phyloP scores from a whole-genome alignment of 305 asterid species.

The Solanum chacoense region DNA sequence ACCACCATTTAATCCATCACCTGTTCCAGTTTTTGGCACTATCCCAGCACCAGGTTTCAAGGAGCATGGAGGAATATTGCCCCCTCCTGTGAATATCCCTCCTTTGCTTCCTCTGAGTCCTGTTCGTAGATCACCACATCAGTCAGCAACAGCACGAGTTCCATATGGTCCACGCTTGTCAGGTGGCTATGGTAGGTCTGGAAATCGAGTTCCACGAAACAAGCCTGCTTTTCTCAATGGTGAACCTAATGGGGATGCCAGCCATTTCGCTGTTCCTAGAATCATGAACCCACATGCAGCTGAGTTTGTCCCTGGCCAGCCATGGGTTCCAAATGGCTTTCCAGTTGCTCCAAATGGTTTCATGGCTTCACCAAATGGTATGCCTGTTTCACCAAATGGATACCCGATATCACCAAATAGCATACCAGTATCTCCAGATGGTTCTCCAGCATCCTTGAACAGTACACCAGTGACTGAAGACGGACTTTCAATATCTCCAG shows the following conservation, averaged over 20 bases:
- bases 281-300: slow-evolving; percentile 85
- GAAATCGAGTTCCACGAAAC: slow-evolving; percentile 53
- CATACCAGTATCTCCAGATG: slow-evolving; percentile 26
- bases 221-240: slow-evolving; percentile 53
- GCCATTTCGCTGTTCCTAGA: slow-evolving; percentile 40
- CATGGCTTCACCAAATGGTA: slow-evolving; percentile 42
- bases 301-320: slow-evolving; percentile 69
- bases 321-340: slow-evolving; percentile 75
- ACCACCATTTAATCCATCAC: slow-evolving; percentile 76
- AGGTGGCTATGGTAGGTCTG: slow-evolving; percentile 68
- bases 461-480: slow-evolving; percentile 20
- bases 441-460: slow-evolving; percentile 13
- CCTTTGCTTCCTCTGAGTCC: slow-evolving; percentile 58
- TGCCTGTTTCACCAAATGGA: slow-evolving; percentile 42
- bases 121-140: slow-evolving; percentile 73
- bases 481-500: slow-evolving; percentile 22
- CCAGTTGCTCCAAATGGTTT: slow-evolving; percentile 60
- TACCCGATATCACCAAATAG: slow-evolving; percentile 26
- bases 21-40: slow-evolving; percentile 51
- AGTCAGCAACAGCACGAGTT: slow-evolving; percentile 79
- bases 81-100: slow-evolving; percentile 57
- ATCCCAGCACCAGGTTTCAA: slow-evolving; percentile 45
- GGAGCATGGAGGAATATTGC: slow-evolving; percentile 80
- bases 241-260: slow-evolving; percentile 48
- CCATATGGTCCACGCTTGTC: slow-evolving; percentile 91